Evolutionary conservation across 2,329 filamentous ascomycete genomes (phyloP).

Genomic region (Colletotrichum simmondsii): DNA sequence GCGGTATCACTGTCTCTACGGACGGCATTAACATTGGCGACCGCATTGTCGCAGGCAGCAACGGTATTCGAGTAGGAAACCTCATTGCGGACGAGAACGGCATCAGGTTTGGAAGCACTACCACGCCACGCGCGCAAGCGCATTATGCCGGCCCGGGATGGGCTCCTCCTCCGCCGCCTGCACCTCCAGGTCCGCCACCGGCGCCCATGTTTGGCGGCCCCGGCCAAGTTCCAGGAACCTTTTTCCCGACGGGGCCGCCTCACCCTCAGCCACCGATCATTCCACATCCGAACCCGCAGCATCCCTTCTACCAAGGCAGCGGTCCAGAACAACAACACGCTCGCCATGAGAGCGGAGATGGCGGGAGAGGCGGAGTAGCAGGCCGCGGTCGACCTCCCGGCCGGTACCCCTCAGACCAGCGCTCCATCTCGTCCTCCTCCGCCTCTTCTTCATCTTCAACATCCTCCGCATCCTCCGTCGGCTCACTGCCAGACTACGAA

Average conservation of each 20-base stretch:
- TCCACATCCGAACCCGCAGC: conserved; percentile 23
- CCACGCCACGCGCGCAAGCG: conserved; percentile 17
- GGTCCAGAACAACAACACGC: conserved; percentile 15
- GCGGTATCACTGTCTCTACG: conserved; percentile 53
- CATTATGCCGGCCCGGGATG: conserved; percentile 18
- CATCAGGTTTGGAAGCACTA: conserved; percentile 42
- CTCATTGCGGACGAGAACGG: conserved; percentile 54
- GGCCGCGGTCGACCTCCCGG: conserved; percentile 33
- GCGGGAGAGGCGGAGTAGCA: not conserved
- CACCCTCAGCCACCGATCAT: not conserved
- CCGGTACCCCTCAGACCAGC: conserved; percentile 32
- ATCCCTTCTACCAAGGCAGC: not conserved
- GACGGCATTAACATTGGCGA: conserved; percentile 56
- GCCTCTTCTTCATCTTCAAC: conserved; percentile 48
- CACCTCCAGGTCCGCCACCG: not conserved
- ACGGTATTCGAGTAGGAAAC: conserved; percentile 58
- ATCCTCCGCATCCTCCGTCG: conserved; percentile 53
- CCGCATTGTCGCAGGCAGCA: conserved; percentile 54
- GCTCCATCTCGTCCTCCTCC: conserved; percentile 48
- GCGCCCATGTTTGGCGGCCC: conserved; percentile 8
- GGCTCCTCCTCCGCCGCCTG: conserved; percentile 3
- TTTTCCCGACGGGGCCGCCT: not conserved
- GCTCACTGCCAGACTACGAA: conserved; percentile 65
- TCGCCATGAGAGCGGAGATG: conserved; percentile 20
- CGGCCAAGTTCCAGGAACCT: not conserved